Evolutionary conservation across 2,329 filamentous ascomycete genomes (phyloP), one percentile per base, ranked within the genome.

Genomic region (Paraconiothyrium sp.): DNA sequence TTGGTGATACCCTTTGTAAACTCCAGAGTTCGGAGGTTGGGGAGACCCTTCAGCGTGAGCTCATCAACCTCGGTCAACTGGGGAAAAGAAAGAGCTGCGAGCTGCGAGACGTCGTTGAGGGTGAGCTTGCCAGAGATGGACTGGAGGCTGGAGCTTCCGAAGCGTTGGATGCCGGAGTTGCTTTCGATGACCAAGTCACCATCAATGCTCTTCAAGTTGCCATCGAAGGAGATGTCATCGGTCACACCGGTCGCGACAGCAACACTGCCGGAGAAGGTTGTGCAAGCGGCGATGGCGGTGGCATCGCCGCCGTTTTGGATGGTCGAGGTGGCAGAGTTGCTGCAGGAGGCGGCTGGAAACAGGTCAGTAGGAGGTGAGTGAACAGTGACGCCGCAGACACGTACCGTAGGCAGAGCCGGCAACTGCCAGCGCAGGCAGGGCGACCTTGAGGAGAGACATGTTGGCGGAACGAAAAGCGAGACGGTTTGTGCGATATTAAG

Each of bases 11-110:
- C 77, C 83, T 85, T 75, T 80, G 83, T 81, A 82, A 92, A 91
- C 59, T 80, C 81, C 48, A 92, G 81, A 37, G 76, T 72, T 72
- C 86, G 84, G 43, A 92, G 83, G 67, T 83, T 82, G 64, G 89
- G 89, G 46, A 97, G 87, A 69, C 91, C 90, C 61, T 86, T 83
- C 86, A 91, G 94, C 68, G 85, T 80, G 78, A 98, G 90, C 60
- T 81, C 80, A 68, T 87, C 86, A 65, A 96, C 89, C 37, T 81
- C 81, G 64, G 80, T 85, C 61, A 99, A 88, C 30, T 82, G 73
- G 60, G 85, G 81, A 82, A 97, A 89, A 68, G 80, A 83, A 62
- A 98, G 83, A 59, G 83, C 86, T 70, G 85, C 88, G 59, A 99
- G 85, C 39, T 87, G 82, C 64, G 89, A 92, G 59, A 93, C 83